These are phyloP conservation scores for Geosmithia flava DNA, from an alignment of 2,329 filamentous ascomycete genomes.

Conservation along the genomic window DNA sequence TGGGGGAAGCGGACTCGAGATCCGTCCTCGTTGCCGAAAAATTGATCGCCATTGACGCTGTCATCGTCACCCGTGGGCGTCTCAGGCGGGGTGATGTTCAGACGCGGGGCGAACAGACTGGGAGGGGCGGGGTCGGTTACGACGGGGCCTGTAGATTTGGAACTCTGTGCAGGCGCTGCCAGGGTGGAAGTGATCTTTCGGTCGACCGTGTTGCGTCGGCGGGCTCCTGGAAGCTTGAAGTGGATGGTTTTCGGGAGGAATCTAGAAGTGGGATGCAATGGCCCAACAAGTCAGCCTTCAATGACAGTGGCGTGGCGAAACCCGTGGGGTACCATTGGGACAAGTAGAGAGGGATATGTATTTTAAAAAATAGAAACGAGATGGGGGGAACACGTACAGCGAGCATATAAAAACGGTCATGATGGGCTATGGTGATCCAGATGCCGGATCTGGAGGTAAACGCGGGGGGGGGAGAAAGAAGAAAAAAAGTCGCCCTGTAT, in stretches of 20 bases:
- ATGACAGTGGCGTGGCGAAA: too few relatives aligned
- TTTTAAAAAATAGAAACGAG: not conserved
- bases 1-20: constrained; percentile 42
- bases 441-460: not conserved
- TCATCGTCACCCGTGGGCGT: constrained; percentile 37
- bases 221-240: constrained; percentile 51
- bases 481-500: not conserved
- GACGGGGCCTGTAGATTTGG: constrained; percentile 7
- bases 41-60: constrained; percentile 19
- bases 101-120: constrained; percentile 37
- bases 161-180: constrained; percentile 11
- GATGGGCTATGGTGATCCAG: constrained; percentile 7
- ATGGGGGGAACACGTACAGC: constrained; percentile 16
- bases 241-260: constrained; percentile 89
- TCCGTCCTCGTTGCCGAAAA: constrained; percentile 45
- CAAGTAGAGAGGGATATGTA: constrained; percentile 1
- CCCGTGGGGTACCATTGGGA: not conserved
- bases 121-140: constrained; percentile 17
- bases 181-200: constrained; percentile 13
- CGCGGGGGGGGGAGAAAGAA: not conserved
- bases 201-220: constrained; percentile 6
- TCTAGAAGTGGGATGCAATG: constrained; percentile 28
- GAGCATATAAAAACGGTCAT: constrained; percentile 29
- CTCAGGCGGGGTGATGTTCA: constrained; percentile 40
- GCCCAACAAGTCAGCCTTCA: not conserved